Base-by-base conservation (phyloP, 2,329 filamentous ascomycete species). In the Didymellaceae sp. region DNA sequence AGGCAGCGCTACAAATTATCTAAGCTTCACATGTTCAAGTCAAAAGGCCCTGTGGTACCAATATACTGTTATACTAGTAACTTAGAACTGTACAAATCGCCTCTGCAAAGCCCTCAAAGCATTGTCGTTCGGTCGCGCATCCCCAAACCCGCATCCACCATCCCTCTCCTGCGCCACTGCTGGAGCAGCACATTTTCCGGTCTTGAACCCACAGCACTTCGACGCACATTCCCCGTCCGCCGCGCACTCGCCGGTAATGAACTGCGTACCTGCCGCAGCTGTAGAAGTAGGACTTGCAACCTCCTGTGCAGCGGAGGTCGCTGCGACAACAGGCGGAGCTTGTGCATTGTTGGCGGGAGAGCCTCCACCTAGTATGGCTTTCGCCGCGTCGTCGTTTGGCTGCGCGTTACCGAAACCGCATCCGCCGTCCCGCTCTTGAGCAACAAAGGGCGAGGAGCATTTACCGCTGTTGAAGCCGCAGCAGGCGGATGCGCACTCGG, bases 391-490 rank as follows among this genome's bases (percentile, higher is more conserved):
- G 14, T 44, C 25, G 22, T 44, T 44, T 7, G 41, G 31, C 11
- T 35, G 31, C n/a, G 31, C 16, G 10, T 35, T 35, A 17, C 41
- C 41, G 4, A 35, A 35, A 7, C 41, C 41, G 10, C 41, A 44
- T 7, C 41, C 41, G 1, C 41, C 41, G 6, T 44, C 41, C 35
- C 41, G 33, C 13, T 44, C 41, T 14, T 44, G 41, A 2, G 41
- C 41, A 16, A 44, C 41, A 6, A 44, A 31, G 5, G 41, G 41
- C 1, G 31, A 31, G 2, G 41, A 31, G 6, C 41, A 44, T 34
- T 35, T 44, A 18, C 41, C 31, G 17, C 41, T 44, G 13, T 28
- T 44, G 41, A 44, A 44, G 1, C 41, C 41, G 4, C 41, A 44
- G 22, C 41, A 44, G 13, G 41, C 41, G 11, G 41, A 44, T 33